Conservation (phyloP, 805 yeast genomes). For the Ogataea minuta region DNA sequence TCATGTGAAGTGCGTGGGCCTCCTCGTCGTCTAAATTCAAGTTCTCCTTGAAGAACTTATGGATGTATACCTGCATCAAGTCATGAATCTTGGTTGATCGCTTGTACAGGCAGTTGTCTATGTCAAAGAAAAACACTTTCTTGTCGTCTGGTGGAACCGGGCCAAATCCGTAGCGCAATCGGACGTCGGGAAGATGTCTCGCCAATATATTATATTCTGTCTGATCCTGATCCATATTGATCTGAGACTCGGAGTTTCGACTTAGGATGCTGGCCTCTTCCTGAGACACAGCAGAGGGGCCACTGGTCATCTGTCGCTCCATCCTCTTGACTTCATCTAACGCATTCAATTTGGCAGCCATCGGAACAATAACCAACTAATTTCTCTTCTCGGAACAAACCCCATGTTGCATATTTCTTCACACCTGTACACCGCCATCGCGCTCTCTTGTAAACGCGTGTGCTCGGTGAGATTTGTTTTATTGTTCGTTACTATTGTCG, state of each 20-base stretch:
- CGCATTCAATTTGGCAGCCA: conserved; percentile 16
- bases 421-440: conserved; percentile 5
- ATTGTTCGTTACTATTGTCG: conserved; percentile 5
- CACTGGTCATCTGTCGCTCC: conserved; percentile 8
- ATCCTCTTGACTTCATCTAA: conserved; percentile 16
- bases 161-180: conserved; percentile 30
- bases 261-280: conserved; percentile 13
- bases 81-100: conserved; percentile 76
- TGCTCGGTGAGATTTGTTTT: background rate
- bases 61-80: conserved; percentile 84
- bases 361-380: background rate
- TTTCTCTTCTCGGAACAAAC: background rate
- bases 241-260: conserved; percentile 17
- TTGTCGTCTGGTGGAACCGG: conserved; percentile 28
- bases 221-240: conserved; percentile 12
- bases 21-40: conserved; percentile 65
- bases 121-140: conserved; percentile 74
- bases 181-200: conserved; percentile 28
- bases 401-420: background rate
- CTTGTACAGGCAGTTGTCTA: conserved; percentile 87
- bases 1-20: conserved; percentile 67
- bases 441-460: background rate
- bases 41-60: conserved; percentile 68
- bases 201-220: conserved; percentile 14
- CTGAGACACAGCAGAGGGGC: conserved; percentile 4